phyloP scores from a whole-genome alignment of 345 rosid genomes.

The Trapa incisa region DNA sequence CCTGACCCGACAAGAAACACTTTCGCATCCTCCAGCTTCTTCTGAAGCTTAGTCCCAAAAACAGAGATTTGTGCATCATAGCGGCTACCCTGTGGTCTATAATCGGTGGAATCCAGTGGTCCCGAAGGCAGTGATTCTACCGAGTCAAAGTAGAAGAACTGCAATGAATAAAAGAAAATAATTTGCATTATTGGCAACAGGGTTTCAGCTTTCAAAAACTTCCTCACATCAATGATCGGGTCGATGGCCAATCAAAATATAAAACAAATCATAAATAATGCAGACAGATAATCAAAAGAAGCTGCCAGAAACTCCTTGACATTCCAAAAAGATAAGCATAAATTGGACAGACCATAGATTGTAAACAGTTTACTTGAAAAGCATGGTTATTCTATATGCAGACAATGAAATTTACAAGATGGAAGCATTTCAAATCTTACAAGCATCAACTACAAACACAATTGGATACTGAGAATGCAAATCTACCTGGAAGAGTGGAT shows the following conservation, averaged over 20 bases:
- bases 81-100: constrained; percentile 63
- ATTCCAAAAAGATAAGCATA: neutral
- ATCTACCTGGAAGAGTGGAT: constrained; percentile 83
- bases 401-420: neutral
- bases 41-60: constrained; percentile 84
- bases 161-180: constrained; percentile 15
- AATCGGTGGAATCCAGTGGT: constrained; percentile 56
- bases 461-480: neutral
- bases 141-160: constrained; percentile 97
- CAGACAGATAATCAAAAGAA: neutral
- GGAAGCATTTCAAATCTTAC: neutral
- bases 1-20: constrained; percentile 90
- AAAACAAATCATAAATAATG: neutral
- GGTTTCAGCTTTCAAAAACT: neutral
- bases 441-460: neutral
- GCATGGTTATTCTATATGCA: neutral
- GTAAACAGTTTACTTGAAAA: no score
- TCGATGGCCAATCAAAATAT: neutral
- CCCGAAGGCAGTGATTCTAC: constrained; percentile 82
- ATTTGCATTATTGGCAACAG: neutral
- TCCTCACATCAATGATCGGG: neutral
- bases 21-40: constrained; percentile 81
- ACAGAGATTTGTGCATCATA: constrained; percentile 98
- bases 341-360: no score
- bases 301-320: neutral